Conservation (phyloP, 345 rosid genomes). For the Microthlaspi erraticum region DNA sequence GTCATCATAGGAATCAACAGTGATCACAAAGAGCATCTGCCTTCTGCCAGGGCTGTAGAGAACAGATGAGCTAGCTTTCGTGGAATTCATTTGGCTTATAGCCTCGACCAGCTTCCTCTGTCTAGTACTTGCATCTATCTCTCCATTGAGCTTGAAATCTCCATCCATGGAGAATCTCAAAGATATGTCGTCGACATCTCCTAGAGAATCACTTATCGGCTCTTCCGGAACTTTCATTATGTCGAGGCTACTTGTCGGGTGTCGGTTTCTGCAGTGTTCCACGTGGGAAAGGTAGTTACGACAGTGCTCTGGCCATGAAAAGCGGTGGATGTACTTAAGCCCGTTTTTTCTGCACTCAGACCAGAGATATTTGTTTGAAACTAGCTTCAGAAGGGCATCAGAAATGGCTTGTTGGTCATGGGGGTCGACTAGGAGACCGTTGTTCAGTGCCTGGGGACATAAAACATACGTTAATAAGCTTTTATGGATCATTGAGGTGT, state of each 20-base stretch:
- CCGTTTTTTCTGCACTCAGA: slow-evolving; percentile 85
- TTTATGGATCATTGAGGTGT: slow-evolving; percentile 3
- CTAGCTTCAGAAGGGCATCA: slow-evolving; percentile 88
- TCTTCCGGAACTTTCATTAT: slow-evolving; percentile 75
- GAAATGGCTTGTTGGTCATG: slow-evolving; percentile 89
- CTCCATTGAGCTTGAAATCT: slow-evolving; percentile 69
- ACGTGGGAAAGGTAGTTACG: slow-evolving; percentile 82
- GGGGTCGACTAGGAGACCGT: slow-evolving; percentile 94
- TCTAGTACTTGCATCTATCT: slow-evolving; percentile 64
- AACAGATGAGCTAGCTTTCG: slow-evolving; percentile 48
- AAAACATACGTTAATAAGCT: slow-evolving; percentile 17
- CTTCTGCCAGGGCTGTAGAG: slow-evolving; percentile 71
- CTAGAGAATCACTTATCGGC: slow-evolving; percentile 84
- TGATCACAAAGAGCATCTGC: slow-evolving; percentile 76
- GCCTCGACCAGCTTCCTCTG: slow-evolving; percentile 77
- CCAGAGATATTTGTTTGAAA: slow-evolving; percentile 93
- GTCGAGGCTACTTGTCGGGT: slow-evolving; percentile 73
- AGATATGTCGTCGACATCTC: slow-evolving; percentile 81
- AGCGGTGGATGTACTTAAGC: slow-evolving; percentile 92
- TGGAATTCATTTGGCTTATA: slow-evolving; percentile 57
- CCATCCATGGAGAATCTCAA: slow-evolving; percentile 81
- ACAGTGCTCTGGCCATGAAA: slow-evolving; percentile 99
- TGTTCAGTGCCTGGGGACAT: slow-evolving; percentile 75
- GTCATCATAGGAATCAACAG: slow-evolving; percentile 64
- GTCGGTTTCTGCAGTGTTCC: slow-evolving; percentile 79